Conservation (phyloP, 2,329 filamentous ascomycete species). For the Pseudocercospora pini-densiflorae region DNA sequence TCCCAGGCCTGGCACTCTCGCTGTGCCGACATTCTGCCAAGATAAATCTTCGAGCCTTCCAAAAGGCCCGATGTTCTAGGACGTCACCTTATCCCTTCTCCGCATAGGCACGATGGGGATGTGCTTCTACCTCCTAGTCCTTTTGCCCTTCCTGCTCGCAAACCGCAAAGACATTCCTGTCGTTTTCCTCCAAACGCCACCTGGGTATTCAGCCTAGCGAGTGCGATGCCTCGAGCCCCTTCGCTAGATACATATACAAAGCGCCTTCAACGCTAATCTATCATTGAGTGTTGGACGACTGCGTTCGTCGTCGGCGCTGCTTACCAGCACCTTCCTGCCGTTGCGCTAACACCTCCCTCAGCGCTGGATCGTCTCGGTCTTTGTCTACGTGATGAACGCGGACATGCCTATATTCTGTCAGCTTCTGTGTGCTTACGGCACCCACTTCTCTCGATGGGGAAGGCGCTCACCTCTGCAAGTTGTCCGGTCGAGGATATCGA, state of each 20-base stretch:
- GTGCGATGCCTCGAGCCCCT: background rate
- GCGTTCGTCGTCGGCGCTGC: slow-evolving; percentile 70
- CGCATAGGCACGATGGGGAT: background rate
- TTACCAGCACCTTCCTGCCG: slow-evolving; percentile 80
- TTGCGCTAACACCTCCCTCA: slow-evolving; percentile 85
- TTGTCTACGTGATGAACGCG: slow-evolving; percentile 90
- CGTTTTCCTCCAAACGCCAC: slow-evolving; percentile 1
- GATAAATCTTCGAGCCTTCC: background rate
- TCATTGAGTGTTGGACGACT: slow-evolving; percentile 16
- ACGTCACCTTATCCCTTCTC: too few species aligned
- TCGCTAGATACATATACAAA: slow-evolving; percentile 7
- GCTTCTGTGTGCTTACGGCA: background rate
- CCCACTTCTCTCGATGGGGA: background rate
- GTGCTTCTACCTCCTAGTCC: background rate
- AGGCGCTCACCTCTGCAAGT: slow-evolving; percentile 78
- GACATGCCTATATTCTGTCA: slow-evolving; percentile 71
- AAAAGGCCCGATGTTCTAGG: background rate
- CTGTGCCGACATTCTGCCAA: background rate
- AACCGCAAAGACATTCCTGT: slow-evolving; percentile 4
- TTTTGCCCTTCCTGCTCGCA: background rate
- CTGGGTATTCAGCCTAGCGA: background rate
- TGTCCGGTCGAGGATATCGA: slow-evolving; percentile 93
- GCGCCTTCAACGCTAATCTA: background rate
- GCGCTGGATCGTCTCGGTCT: slow-evolving; percentile 79
- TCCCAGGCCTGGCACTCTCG: background rate